A percentile compares a stretch with the other conserved stretches of the same genome.
These are phyloP conservation scores for Coemansia sp. DNA, from an alignment of 192 early-diverging fungal species.

Conservation along the genomic window DNA sequence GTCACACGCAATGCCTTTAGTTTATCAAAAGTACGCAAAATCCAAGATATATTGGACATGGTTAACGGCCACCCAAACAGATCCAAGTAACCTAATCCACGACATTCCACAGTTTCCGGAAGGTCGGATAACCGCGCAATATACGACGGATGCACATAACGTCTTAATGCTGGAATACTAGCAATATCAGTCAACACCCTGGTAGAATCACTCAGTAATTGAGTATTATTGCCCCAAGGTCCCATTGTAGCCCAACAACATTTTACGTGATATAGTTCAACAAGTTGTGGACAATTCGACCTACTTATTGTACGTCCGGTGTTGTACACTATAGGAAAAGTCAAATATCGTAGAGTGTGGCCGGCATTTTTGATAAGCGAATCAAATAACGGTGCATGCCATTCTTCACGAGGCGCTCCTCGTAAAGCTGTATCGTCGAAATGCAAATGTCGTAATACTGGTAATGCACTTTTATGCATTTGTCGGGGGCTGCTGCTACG, in stretches of 20 bases:
- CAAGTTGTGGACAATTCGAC: conserved; percentile 35
- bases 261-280: conserved; percentile 45
- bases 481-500: background rate
- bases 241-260: conserved; percentile 53
- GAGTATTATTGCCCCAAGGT: conserved; percentile 5
- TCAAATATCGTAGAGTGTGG: conserved; percentile 22
- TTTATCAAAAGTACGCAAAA: conserved; percentile 16
- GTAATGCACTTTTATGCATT: conserved; percentile 19
- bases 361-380: conserved; percentile 29
- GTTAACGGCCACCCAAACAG: conserved; percentile 51
- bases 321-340: conserved; percentile 54
- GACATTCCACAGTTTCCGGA: conserved; percentile 23
- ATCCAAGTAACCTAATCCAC: conserved; percentile 16
- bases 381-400: conserved; percentile 51
- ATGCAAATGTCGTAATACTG: conserved; percentile 34
- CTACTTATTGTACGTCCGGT: conserved; percentile 32
- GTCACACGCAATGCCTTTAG: conserved; percentile 19
- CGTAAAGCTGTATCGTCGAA: conserved; percentile 35
- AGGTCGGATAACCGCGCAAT: conserved; percentile 35
- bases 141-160: conserved; percentile 48
- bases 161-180: conserved; percentile 26
- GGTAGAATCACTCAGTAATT: conserved; percentile 43
- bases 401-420: conserved; percentile 44
- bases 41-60: conserved; percentile 24
- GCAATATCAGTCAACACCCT: conserved; percentile 36